Percentiles rank a stretch among this genome's conserved stretches.
phyloP scores from a whole-genome alignment of 2,329 filamentous ascomycete genomes.

The Xylaria sp. region DNA sequence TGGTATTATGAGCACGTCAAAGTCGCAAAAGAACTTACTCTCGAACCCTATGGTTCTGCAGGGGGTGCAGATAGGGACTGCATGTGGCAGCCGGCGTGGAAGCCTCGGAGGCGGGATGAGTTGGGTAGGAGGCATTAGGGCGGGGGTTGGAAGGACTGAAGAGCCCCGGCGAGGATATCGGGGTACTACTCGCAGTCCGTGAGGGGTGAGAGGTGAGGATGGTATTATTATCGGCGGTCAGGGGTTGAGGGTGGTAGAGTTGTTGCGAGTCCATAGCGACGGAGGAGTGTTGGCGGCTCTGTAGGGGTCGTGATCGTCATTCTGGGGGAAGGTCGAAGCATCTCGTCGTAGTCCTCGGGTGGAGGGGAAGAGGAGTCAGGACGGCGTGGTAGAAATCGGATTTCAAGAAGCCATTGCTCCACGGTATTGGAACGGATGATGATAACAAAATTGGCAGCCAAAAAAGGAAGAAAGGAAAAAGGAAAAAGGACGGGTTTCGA shows the following conservation, averaged over 20 bases:
- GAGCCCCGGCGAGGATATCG: constrained; percentile 63
- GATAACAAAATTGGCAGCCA: background rate
- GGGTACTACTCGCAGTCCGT: constrained; percentile 58
- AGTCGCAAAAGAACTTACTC: constrained; percentile 60
- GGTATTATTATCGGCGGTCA: constrained; percentile 41
- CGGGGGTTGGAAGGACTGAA: constrained; percentile 57
- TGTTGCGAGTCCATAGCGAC: constrained; percentile 39
- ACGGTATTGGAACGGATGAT: constrained; percentile 7
- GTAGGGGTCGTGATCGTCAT: constrained; percentile 34
- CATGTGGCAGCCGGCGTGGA: constrained; percentile 54
- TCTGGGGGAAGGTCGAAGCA: constrained; percentile 35
- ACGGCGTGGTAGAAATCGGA: background rate
- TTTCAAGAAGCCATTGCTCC: constrained; percentile 22
- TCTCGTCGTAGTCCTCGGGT: constrained; percentile 30
- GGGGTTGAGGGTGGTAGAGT: constrained; percentile 38
- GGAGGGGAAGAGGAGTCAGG: constrained; percentile 4
- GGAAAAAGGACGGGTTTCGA: background rate
- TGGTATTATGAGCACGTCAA: constrained; percentile 3
- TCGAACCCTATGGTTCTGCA: constrained; percentile 73
- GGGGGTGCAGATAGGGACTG: constrained; percentile 69
- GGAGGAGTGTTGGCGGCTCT: constrained; percentile 28
- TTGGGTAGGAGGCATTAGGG: constrained; percentile 43
- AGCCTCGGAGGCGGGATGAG: constrained; percentile 54
- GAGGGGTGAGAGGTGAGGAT: constrained; percentile 44
- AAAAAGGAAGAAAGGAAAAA: constrained; percentile 13